Percentiles rank a stretch among this genome's conserved stretches.
phyloP scores from a whole-genome alignment of 768 basidiomycete genomes.

The Psilocybe sp. region DNA sequence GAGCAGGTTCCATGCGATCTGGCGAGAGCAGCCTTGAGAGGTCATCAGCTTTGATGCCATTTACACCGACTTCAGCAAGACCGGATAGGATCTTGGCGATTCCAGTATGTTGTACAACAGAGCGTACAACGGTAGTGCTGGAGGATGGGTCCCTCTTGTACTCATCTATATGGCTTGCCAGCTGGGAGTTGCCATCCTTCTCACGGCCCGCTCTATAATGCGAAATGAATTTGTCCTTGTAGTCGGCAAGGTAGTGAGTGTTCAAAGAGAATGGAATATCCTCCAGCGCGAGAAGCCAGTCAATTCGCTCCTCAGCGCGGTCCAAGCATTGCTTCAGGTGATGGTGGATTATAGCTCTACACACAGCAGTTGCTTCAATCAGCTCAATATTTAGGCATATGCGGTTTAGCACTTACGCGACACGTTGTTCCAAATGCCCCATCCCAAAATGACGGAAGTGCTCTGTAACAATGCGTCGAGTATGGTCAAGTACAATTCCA shows the following conservation, averaged over 20 bases:
- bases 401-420: conserved; percentile 26
- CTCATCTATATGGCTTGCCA: conserved; percentile 24
- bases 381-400: neutral
- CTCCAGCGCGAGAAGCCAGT: conserved; percentile 52
- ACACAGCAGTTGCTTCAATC: neutral
- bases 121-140: neutral
- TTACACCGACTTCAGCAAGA: conserved; percentile 40
- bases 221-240: conserved; percentile 35
- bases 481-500: conserved; percentile 31
- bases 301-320: conserved; percentile 36
- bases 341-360: conserved; percentile 35
- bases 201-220: conserved; percentile 45
- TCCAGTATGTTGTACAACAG: conserved; percentile 13
- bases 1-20: conserved; percentile 52
- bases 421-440: conserved; percentile 48
- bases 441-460: conserved; percentile 56
- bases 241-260: conserved; percentile 49
- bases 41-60: conserved; percentile 35
- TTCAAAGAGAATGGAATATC: conserved; percentile 50
- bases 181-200: conserved; percentile 22
- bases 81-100: conserved; percentile 33
- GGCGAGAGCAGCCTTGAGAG: conserved; percentile 48
- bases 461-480: conserved; percentile 37
- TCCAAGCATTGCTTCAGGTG: conserved; percentile 45
- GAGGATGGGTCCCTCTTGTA: neutral